Evolutionary conservation across 176 grass and related monocot genomes (phyloP).

Genomic region (Chrysopogon serrulatus): DNA sequence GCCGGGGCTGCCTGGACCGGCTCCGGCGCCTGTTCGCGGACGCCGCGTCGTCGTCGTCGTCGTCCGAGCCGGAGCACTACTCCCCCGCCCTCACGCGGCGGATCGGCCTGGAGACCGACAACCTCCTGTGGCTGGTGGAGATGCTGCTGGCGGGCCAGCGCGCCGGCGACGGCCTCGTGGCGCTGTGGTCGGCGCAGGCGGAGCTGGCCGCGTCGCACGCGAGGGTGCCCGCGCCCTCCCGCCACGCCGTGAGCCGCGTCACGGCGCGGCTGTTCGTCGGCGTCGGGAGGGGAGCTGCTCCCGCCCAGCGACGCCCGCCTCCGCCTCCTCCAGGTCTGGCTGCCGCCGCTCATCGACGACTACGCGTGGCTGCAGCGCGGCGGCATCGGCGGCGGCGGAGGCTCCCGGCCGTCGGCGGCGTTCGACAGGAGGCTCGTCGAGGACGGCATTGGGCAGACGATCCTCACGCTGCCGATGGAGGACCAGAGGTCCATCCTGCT

Average conservation of each 20-base stretch:
- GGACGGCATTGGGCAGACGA: slow-evolving; percentile 79
- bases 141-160: slow-evolving; percentile 55
- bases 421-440: slow-evolving; percentile 86
- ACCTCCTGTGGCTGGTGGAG: slow-evolving; percentile 83
- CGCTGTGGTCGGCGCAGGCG: slow-evolving; percentile 51
- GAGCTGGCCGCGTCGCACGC: slow-evolving; percentile 62
- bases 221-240: slow-evolving; percentile 40
- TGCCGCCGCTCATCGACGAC: slow-evolving; percentile 84
- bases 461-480: slow-evolving; percentile 78
- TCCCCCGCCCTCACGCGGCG: not conserved
- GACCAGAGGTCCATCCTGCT: slow-evolving; percentile 71
- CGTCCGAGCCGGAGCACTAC: not conserved
- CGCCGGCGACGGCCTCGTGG: slow-evolving; percentile 54
- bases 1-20: slow-evolving; percentile 51
- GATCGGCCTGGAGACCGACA: slow-evolving; percentile 75
- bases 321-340: slow-evolving; percentile 59
- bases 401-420: not conserved
- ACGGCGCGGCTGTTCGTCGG: slow-evolving; percentile 78
- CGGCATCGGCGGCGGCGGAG: slow-evolving; percentile 28
- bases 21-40: slow-evolving; percentile 39
- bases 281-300: slow-evolving; percentile 87
- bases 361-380: slow-evolving; percentile 75
- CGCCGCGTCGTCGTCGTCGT: slow-evolving; percentile 34
- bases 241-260: slow-evolving; percentile 57
- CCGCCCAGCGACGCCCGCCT: slow-evolving; percentile 52